Base-by-base conservation (phyloP, 2,329 filamentous ascomycete genomes). In the Trichoderma semiorbis region DNA sequence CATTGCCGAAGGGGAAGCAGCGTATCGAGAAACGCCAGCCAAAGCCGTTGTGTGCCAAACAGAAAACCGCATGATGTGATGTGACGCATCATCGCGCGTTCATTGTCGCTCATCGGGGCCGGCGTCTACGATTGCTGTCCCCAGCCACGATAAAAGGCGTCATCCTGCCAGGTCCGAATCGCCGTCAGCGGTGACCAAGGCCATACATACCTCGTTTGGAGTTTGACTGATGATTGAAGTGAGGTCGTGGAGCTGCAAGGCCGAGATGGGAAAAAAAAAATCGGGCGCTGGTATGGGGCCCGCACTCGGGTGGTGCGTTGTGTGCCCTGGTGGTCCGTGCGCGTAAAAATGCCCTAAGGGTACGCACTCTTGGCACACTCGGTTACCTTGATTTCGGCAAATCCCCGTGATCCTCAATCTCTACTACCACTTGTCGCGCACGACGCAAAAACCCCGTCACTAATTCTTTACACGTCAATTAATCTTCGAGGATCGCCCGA, bases 401-500 rank as follows among this genome's bases (percentile, higher is more conserved):
- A 81, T 80, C 79, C 74, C 76, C 78, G 79, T 79, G 74, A 74
- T 73, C 71, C 72, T 76, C 73, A 74, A 75, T 76, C 77, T 69
- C 67, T 77, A 77, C 77, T 77, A 77, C 75, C 76, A 75, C 76
- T 75, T 73, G 74, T 76, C 75, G 74, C 75, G 72, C 73, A 67
- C 77, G 80, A 78, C 78, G 79, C 76, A 75, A 72, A 76, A 75
- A 75, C 72, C 75, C 70, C 72, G 68, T 76, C 75, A 70, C 72
- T 74, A 71, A 73, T 76, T 77, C 75, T 73, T 78, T 76, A 79
- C 76, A 76, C 76, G 78, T 81, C 78, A 81, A 78, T 78, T 76
- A 83, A 87, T 89, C 88, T 90, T 90, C 88, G 88, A 90, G 88
- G 88, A 90, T 90, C 87, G 87, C 84, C 86, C 87, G 88, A 87